Evolutionary conservation across 2,329 filamentous ascomycete species (phyloP).

Genomic region (Chaetomiaceae sp.): DNA sequence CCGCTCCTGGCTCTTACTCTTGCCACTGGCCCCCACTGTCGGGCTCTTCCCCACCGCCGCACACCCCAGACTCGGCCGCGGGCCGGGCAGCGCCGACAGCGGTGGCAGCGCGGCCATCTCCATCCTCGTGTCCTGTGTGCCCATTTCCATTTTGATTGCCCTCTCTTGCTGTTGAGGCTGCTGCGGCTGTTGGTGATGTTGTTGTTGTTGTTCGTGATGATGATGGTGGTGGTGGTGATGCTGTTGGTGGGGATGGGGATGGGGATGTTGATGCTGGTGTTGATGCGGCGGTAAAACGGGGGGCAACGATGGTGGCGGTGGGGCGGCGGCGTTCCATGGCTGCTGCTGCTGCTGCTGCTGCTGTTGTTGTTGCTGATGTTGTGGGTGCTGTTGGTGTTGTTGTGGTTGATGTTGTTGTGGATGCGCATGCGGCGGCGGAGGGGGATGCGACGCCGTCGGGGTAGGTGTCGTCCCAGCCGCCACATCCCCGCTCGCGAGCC

Average conservation of each 20-base stretch:
- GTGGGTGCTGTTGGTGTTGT: background rate
- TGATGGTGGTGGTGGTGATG: constrained; percentile 6
- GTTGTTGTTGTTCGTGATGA: constrained; percentile 4
- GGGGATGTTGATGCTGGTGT: constrained; percentile 7
- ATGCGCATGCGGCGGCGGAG: background rate
- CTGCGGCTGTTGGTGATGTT: constrained; percentile 1
- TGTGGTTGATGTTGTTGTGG: background rate
- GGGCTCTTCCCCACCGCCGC: constrained; percentile 25
- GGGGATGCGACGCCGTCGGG: too few species aligned
- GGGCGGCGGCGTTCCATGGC: background rate
- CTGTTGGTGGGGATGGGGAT: background rate
- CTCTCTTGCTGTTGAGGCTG: constrained; percentile 7
- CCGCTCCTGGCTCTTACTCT: constrained; percentile 39
- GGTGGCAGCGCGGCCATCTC: constrained; percentile 13
- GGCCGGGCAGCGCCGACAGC: constrained; percentile 5
- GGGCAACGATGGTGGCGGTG: constrained; percentile 1
- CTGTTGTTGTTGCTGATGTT: background rate
- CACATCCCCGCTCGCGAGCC: constrained; percentile 37
- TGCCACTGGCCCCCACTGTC: constrained; percentile 25
- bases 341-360: constrained; percentile 3
- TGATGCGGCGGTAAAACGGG: constrained; percentile 1
- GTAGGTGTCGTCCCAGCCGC: constrained; percentile 19
- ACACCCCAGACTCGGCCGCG: constrained; percentile 22
- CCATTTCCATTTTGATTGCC: constrained; percentile 13
- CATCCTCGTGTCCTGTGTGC: constrained; percentile 9